Conservation (phyloP, 2,329 filamentous ascomycete species). For the Macrophomina pseudophaseolina region DNA sequence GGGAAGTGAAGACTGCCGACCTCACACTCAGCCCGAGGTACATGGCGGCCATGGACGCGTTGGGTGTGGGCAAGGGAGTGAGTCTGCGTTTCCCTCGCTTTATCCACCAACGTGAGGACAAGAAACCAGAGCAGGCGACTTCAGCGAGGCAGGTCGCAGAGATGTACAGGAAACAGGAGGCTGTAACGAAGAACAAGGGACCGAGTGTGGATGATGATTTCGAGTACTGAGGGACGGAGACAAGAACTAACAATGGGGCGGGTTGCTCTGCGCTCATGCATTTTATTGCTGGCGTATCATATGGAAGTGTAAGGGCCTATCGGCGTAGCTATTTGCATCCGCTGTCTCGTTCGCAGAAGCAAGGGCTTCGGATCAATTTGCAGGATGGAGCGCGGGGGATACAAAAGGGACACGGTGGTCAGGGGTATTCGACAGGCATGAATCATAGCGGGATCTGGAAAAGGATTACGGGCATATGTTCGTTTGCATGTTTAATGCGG, state of each 20-base stretch:
- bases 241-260: not conserved
- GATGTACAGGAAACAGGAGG: constrained; percentile 97
- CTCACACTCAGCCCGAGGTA: constrained; percentile 91
- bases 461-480: no score
- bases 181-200: constrained; percentile 82
- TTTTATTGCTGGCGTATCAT: no score
- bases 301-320: no score
- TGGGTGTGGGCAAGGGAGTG: constrained; percentile 75
- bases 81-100: constrained; percentile 91
- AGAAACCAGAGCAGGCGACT: constrained; percentile 92
- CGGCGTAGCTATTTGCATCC: no score
- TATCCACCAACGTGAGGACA: constrained; percentile 90
- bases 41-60: constrained; percentile 84
- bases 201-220: constrained; percentile 94
- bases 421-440: no score
- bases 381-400: no score
- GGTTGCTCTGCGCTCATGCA: not conserved
- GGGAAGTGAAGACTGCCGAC: constrained; percentile 98
- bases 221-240: constrained; percentile 70
- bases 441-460: no score
- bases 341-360: no score
- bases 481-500: no score
- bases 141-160: constrained; percentile 85
- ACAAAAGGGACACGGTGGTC: no score
- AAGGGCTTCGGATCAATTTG: no score